These are phyloP conservation scores for Sicyos edulis DNA, from an alignment of 306 rosid genomes.

Conservation along the genomic window DNA sequence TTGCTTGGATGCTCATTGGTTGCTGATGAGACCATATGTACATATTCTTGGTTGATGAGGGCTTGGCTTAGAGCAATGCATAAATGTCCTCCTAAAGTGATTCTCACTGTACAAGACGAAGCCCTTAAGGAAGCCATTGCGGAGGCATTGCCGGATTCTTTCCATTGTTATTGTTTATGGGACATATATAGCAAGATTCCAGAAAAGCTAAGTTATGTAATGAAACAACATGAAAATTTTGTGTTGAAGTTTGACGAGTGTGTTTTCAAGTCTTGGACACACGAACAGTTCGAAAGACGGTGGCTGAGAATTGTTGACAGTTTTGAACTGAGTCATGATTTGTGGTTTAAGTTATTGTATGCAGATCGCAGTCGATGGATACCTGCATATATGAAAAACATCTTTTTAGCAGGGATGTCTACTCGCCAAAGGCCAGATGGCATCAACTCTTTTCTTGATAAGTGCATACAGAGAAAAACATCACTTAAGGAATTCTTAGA, in stretches of 20 bases:
- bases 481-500: conserved; percentile 36
- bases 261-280: conserved; percentile 41
- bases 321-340: conserved; percentile 30
- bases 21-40: conserved; percentile 35
- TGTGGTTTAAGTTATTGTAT: conserved; percentile 34
- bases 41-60: conserved; percentile 40
- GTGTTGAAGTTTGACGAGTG: conserved; percentile 36
- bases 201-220: conserved; percentile 34
- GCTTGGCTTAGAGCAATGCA: conserved; percentile 45
- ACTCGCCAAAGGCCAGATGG: conserved; percentile 33
- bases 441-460: conserved; percentile 35
- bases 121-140: conserved; percentile 36
- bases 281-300: conserved; percentile 35
- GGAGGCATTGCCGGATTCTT: conserved; percentile 35
- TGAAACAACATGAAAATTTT: conserved; percentile 32
- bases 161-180: conserved; percentile 48
- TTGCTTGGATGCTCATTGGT: conserved; percentile 43
- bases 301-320: conserved; percentile 38
- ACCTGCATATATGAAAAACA: conserved; percentile 34
- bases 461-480: conserved; percentile 38
- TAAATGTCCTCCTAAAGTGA: conserved; percentile 35
- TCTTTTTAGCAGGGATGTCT: conserved; percentile 38
- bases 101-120: conserved; percentile 36
- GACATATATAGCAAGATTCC: conserved; percentile 40
- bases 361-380: conserved; percentile 37